These are phyloP conservation scores for Elaeis oleifera DNA, from an alignment of 202 grass and related monocot genomes.

Conservation along the genomic window DNA sequence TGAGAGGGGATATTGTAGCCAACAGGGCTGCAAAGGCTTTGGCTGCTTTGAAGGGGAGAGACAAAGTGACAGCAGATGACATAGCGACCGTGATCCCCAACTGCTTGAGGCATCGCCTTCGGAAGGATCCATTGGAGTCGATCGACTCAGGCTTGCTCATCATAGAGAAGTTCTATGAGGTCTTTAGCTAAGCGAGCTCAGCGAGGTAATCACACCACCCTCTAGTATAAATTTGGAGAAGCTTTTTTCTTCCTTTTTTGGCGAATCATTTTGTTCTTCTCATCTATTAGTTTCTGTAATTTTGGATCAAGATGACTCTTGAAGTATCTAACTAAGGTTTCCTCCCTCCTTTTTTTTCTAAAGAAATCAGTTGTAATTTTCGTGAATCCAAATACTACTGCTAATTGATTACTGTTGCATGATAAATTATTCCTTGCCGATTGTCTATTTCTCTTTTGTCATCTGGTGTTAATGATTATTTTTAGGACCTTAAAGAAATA, in stretches of 20 bases:
- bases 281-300: no score
- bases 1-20: slow-evolving; percentile 82
- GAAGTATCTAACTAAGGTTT: no score
- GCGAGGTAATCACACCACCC: slow-evolving; percentile 3
- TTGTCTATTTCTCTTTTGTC: no score
- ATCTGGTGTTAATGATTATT: no score
- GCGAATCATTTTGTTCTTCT: not conserved
- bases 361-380: no score
- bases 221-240: not conserved
- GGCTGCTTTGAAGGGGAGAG: slow-evolving; percentile 78
- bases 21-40: slow-evolving; percentile 84
- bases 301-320: no score
- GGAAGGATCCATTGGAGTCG: slow-evolving; percentile 88
- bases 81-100: slow-evolving; percentile 89
- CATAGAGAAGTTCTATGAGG: slow-evolving; percentile 91
- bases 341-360: no score
- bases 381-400: no score
- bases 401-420: no score
- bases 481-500: no score
- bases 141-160: slow-evolving; percentile 91
- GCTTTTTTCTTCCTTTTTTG: not conserved
- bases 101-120: slow-evolving; percentile 90
- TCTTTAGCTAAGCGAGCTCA: slow-evolving; percentile 52
- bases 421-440: no score
- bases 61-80: slow-evolving; percentile 70